phyloP scores from a whole-genome alignment of 495 filamentous ascomycete species.

The Daldinia childiae region DNA sequence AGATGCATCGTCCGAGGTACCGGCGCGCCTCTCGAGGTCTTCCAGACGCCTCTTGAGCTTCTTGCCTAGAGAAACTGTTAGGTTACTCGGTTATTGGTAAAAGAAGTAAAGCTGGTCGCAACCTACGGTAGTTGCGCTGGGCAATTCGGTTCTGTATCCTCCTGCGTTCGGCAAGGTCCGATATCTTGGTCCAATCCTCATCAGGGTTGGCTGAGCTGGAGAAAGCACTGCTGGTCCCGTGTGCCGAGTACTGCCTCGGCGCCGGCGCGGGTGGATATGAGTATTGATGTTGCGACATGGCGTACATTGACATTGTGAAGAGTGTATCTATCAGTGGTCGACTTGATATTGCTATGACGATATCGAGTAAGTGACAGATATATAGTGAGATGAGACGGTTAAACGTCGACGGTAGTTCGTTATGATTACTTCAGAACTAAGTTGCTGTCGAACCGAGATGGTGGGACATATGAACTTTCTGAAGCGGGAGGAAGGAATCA shows the following conservation, averaged over 20 bases:
- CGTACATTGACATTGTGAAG: slow-evolving; percentile 49
- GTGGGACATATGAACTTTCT: slow-evolving; percentile 35
- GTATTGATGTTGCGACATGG: slow-evolving; percentile 57
- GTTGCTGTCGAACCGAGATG: slow-evolving; percentile 30
- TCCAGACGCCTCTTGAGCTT: slow-evolving; percentile 98
- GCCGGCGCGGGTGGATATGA: slow-evolving; percentile 52
- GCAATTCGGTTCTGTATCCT: slow-evolving; percentile 98
- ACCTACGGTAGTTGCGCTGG: slow-evolving; percentile 97
- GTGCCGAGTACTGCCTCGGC: slow-evolving; percentile 69
- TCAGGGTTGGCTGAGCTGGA: slow-evolving; percentile 95
- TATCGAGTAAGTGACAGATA: slow-evolving; percentile 10
- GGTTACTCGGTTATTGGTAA: slow-evolving; percentile 3
- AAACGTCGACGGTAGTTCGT: slow-evolving; percentile 2
- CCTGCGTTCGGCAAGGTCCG: slow-evolving; percentile 91
- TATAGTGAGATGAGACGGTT: not conserved
- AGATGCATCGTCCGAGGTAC: slow-evolving; percentile 76
- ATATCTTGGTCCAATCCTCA: slow-evolving; percentile 99
- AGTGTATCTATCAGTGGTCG: not conserved
- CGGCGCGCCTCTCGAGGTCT: slow-evolving; percentile 92
- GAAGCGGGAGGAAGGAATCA: slow-evolving; percentile 37
- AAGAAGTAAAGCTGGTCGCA: slow-evolving; percentile 4
- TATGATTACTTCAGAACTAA: slow-evolving; percentile 33
- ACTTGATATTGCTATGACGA: slow-evolving; percentile 1
- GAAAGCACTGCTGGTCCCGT: slow-evolving; percentile 93
- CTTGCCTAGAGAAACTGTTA: slow-evolving; percentile 72